Conservation (phyloP, 1,284 basidiomycete genomes). For the Rhodotorula mucilaginosa region DNA sequence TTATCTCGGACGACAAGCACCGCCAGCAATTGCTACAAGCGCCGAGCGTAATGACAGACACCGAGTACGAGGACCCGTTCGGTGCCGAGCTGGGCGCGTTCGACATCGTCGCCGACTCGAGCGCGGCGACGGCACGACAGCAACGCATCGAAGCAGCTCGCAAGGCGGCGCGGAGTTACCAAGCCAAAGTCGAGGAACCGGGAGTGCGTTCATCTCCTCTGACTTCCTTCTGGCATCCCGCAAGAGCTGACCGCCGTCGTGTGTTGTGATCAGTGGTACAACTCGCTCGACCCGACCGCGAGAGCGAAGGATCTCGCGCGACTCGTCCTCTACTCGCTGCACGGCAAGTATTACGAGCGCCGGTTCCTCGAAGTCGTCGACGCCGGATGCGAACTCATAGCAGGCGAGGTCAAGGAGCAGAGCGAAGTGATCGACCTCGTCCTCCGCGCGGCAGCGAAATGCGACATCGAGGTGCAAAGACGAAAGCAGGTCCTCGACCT, state of each 20-base stretch:
- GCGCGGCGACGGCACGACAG: background rate
- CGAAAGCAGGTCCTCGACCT: background rate
- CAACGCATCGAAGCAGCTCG: slow-evolving; percentile 5
- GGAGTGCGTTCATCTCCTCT: background rate
- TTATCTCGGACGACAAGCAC: no score
- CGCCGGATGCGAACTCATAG: background rate
- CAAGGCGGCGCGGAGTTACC: background rate
- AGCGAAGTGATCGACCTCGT: slow-evolving; percentile 14
- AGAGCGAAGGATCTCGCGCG: slow-evolving; percentile 9
- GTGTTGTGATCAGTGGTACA: slow-evolving; percentile 5
- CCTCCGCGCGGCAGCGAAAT: slow-evolving; percentile 1
- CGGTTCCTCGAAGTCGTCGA: background rate
- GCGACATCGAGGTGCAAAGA: background rate
- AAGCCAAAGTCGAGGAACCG: slow-evolving; percentile 10
- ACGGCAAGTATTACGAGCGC: background rate
- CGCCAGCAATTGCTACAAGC: no score
- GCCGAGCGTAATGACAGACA: background rate
- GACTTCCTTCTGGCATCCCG: no score
- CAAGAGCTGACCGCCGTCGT: background rate
- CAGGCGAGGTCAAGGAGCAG: slow-evolving; percentile 11
- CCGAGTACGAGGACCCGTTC: background rate
- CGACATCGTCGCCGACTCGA: slow-evolving; percentile 10
- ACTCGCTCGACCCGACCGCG: background rate
- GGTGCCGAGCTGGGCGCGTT: slow-evolving; percentile 4
- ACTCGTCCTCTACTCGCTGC: slow-evolving; percentile 9